Conservation (phyloP, 208 protist species). For the Trypanosoma rangeli region DNA sequence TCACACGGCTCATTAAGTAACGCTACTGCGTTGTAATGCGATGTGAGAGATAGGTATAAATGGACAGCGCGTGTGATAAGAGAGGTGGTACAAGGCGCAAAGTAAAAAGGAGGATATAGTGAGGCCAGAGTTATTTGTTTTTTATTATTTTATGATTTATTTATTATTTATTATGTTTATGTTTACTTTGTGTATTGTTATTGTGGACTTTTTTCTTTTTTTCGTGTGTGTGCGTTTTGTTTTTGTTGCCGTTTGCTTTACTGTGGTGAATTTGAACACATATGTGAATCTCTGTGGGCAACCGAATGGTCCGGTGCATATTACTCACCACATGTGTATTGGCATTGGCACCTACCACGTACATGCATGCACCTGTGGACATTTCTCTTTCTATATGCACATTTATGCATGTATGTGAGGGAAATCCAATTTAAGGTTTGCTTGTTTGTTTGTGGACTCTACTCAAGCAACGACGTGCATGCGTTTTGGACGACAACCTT, state of each 20-base stretch:
- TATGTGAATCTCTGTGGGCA: too few relatives aligned
- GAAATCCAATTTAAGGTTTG: too few relatives aligned
- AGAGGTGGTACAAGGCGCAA: background rate
- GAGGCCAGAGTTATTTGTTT: background rate
- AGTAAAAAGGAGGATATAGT: background rate
- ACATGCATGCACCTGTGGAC: slow-evolving; percentile 1
- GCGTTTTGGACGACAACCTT: too few relatives aligned
- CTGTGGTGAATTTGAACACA: too few relatives aligned
- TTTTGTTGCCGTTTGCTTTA: too few relatives aligned
- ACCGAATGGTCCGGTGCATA: too few relatives aligned
- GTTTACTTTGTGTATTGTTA: background rate
- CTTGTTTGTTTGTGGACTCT: too few relatives aligned
- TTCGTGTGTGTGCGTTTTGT: slow-evolving; percentile 8
- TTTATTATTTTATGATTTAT: background rate
- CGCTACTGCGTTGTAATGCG: background rate
- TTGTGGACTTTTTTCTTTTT: slow-evolving; percentile 17
- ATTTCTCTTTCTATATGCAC: slow-evolving; percentile 12
- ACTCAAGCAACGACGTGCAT: too few relatives aligned
- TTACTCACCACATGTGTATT: too few relatives aligned
- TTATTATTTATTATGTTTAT: slow-evolving; percentile 1
- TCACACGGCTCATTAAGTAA: slow-evolving; percentile 1
- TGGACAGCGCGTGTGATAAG: background rate
- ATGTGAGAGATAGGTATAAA: background rate
- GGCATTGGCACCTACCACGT: too few relatives aligned
- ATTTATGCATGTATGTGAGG: slow-evolving; percentile 9